Base-by-base conservation (phyloP, 2,329 filamentous ascomycete genomes). In the Coniochaeta pulveracea region DNA sequence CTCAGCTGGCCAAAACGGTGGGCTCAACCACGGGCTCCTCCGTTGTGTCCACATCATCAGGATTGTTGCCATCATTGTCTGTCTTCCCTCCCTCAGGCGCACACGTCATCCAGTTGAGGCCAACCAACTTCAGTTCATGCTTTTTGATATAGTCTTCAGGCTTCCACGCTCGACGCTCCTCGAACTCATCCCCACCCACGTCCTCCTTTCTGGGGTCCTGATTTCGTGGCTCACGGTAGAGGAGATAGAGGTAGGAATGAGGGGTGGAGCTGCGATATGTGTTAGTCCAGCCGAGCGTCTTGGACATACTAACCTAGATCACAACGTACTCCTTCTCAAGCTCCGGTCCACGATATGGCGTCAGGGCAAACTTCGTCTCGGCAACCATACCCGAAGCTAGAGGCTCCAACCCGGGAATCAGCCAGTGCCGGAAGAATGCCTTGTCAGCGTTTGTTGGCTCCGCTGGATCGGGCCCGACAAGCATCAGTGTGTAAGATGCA, bases 401-500 rank as follows among this genome's bases (percentile, higher is more conserved):
- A 15, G 28, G 28, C 19, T 17, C 22, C 28, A 31, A 15, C 18
- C 28, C 28, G 3, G 28, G 28, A 7, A 31, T 17, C 5, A 31
- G 18, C 28, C 28, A 31, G n/a, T 31, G 17, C 10, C 28, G 5
- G 18, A 22, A 22, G 11, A 31, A 22, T n/a, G n/a, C 28, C 11
- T 22, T 9, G 11, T 12, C 11, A 10, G 28, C 5, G 4, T 17
- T 14, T 4, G n/a, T n/a, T n/a, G n/a, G n/a, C n/a, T n/a, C n/a
- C n/a, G n/a, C n/a, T n/a, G n/a, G n/a, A n/a, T 31, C 28, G 17
- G 18, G 22, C 18, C 22, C 28, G 3, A 31, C 28, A 6, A 31
- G 11, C n/a, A 31, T 22, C 28, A 31, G 17, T 22, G 28, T 31
- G 17, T 31, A 31, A 15, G 28, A 31, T 7, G 28, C 28, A n/a